Base-by-base conservation (phyloP, 2,329 filamentous ascomycete species). In the Ceratocystis colombiana region DNA sequence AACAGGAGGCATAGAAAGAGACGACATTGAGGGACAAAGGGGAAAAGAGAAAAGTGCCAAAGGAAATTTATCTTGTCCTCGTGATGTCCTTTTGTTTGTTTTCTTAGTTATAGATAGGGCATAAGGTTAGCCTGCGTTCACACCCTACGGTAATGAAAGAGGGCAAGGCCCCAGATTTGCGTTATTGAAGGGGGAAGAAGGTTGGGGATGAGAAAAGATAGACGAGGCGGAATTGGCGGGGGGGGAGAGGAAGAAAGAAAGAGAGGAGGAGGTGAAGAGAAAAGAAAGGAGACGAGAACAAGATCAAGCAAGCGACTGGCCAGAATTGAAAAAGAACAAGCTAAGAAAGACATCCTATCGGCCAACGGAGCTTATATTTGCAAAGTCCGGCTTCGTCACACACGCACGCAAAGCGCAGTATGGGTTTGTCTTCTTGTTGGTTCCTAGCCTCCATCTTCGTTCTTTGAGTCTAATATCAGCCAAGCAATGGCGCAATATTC, bases 51-150 rank as follows among this genome's bases (percentile, higher is more conserved):
- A 59, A 59, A 59, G 25, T 33, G 17, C 17, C 15, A 17, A 33
- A 15, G n/a, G 55, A 28, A 59, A 59, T 59, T 37, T 59, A 33
- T 59, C 25, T 28, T 59, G 55, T 59, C 55, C 55, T 59, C 55
- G 55, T 59, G 55, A 59, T 59, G 55, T 30, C 28, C 25, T 59
- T 59, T 59, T 59, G 55, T 8, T 59, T 15, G 28, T 30, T 59
- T 59, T 15, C 55, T 59, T 33, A 37, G 17, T 28, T 25, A 33
- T 30, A 53, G 48, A 53, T 53, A 53, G 22, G 22, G 22, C 48
- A 53, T 15, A 12, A 53, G 20, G 10, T 22, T 50, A 50, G 46
- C 46, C n/a, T n/a, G 46, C 20, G 22, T 50, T 7, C 20, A 22
- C 8, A 50, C 46, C 46, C 28, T 28, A 12, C 53, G 15, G 53